Evolutionary conservation across 495 filamentous ascomycete species (phyloP).

Genomic region (Penicillium parvum): DNA sequence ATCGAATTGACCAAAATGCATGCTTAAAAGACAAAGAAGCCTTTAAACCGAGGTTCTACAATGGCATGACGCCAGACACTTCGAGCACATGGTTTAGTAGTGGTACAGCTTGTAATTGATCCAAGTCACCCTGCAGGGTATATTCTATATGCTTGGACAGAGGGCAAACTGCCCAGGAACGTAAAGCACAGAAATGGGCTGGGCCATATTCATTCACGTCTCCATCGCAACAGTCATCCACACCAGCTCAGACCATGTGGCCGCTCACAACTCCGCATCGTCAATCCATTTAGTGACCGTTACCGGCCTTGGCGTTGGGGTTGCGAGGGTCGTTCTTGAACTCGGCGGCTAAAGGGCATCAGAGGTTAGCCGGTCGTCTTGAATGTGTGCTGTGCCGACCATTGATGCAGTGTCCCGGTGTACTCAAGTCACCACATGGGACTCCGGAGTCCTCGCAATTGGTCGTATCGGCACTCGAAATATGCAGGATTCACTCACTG

Average conservation of each 20-base stretch:
- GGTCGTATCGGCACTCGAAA: neutral
- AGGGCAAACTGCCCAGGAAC: constrained; percentile 33
- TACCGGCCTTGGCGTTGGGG: constrained; percentile 57
- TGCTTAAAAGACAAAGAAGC: too few relatives aligned
- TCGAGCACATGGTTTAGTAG: constrained; percentile 16
- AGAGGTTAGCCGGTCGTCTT: constrained; percentile 19
- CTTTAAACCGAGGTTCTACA: too few relatives aligned
- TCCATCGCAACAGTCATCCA: constrained; percentile 12
- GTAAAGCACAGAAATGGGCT: constrained; percentile 22
- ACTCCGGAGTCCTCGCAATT: neutral
- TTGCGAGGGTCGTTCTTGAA: constrained; percentile 96
- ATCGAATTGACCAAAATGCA: too few relatives aligned
- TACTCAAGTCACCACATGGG: neutral
- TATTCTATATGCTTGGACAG: constrained; percentile 45
- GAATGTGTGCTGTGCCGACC: neutral
- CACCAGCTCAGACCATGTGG: constrained; percentile 14
- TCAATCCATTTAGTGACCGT: constrained; percentile 38
- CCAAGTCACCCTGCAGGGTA: constrained; percentile 36
- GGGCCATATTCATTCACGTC: constrained; percentile 16
- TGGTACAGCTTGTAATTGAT: constrained; percentile 47
- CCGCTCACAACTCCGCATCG: constrained; percentile 15
- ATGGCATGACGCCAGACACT: too few relatives aligned
- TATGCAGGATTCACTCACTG: constrained; percentile 54
- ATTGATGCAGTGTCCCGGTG: neutral
- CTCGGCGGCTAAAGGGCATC: constrained; percentile 62